phyloP scores from a whole-genome alignment of 352 stramenopile genomes.

The Peronospora farinosa region DNA sequence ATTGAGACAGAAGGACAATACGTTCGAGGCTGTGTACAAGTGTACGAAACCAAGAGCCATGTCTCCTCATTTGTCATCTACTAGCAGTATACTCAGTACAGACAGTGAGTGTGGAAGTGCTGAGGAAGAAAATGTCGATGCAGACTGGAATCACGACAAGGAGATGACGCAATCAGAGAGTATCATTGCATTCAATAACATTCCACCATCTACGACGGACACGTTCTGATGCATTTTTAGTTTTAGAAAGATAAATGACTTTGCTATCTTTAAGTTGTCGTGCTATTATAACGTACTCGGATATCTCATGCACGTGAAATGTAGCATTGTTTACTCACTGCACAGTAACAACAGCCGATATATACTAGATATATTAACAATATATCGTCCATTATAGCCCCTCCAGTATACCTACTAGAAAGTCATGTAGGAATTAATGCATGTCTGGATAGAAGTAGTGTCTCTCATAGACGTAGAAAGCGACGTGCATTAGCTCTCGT shows the following conservation, averaged over 20 bases:
- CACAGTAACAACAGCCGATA: too few species aligned
- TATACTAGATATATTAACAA: too few species aligned
- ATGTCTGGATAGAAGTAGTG: too few species aligned
- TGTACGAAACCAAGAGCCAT: slow-evolving; percentile 33
- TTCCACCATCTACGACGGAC: neutral
- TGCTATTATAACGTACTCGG: too few species aligned
- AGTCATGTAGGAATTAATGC: too few species aligned
- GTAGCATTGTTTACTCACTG: too few species aligned
- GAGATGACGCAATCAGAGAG: slow-evolving; percentile 19
- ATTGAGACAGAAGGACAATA: slow-evolving; percentile 49
- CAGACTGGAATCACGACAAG: slow-evolving; percentile 8
- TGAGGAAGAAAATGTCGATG: slow-evolving; percentile 22
- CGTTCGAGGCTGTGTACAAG: slow-evolving; percentile 58
- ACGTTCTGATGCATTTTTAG: slow-evolving; percentile 11
- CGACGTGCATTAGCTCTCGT: slow-evolving; percentile 63
- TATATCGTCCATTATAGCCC: too few species aligned
- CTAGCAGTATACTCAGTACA: slow-evolving; percentile 51
- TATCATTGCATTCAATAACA: slow-evolving; percentile 76
- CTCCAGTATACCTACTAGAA: too few species aligned
- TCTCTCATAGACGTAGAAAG: slow-evolving; percentile 51
- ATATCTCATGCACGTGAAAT: too few species aligned
- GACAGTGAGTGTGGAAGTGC: slow-evolving; percentile 69
- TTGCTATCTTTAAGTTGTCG: too few species aligned
- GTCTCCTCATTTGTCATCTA: slow-evolving; percentile 22
- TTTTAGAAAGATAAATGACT: slow-evolving; percentile 10